Conservation (phyloP, 2,329 filamentous ascomycete species). For the Cercospora beticola region DNA sequence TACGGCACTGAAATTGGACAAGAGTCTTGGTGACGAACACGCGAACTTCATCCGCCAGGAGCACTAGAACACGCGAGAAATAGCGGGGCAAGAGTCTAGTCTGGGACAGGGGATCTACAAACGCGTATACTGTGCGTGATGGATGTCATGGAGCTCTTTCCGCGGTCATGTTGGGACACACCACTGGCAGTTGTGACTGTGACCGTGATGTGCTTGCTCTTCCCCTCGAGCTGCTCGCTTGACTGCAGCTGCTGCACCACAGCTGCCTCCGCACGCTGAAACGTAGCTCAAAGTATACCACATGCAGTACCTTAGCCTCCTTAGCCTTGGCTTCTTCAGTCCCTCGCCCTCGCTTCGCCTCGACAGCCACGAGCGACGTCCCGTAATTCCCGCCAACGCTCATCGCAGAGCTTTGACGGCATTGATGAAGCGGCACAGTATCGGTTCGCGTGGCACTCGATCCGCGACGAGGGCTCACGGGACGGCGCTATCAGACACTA, state of each 20-base stretch:
- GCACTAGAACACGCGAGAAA: neutral
- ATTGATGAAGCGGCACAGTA: neutral
- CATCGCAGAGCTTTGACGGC: neutral
- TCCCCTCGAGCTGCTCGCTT: neutral
- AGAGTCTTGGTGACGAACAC: neutral
- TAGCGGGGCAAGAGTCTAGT: neutral
- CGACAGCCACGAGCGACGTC: neutral
- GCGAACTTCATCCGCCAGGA: neutral
- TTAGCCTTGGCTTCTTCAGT: neutral
- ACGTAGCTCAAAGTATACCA: slow-evolving; percentile 7
- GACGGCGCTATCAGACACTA: neutral
- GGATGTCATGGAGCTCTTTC: neutral
- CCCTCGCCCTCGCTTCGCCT: neutral
- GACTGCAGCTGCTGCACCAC: neutral
- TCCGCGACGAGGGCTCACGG: neutral
- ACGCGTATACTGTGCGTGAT: neutral
- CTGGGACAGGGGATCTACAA: neutral
- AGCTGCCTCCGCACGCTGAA: neutral
- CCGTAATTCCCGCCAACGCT: neutral
- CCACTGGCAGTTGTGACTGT: neutral
- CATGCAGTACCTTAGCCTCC: neutral
- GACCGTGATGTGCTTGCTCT: neutral
- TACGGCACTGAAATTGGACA: neutral
- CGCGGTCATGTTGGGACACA: neutral
- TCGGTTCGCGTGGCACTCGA: neutral